Percentiles rank a stretch among this genome's conserved stretches.
Evolutionary conservation across 768 basidiomycete species (phyloP).

Genomic region (Dendrothele bispora): DNA sequence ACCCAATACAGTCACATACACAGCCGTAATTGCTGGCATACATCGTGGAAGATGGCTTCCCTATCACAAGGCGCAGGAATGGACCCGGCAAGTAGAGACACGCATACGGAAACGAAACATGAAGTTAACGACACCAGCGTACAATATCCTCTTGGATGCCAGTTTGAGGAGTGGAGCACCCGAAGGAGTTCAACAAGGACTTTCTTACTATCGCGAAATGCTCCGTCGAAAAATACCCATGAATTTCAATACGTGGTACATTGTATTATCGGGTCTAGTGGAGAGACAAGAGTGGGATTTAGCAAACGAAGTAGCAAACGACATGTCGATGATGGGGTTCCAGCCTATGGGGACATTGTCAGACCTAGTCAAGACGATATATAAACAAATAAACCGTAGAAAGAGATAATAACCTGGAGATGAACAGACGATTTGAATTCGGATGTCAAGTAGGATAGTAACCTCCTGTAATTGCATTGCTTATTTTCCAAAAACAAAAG

Average conservation of each 20-base stretch:
- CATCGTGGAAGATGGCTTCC: conserved; percentile 58
- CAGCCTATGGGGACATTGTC: conserved; percentile 44
- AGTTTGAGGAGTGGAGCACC: conserved; percentile 53
- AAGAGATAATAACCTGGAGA: too few relatives aligned
- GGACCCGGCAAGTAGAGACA: conserved; percentile 47
- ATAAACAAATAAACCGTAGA: too few relatives aligned
- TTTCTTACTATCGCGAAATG: conserved; percentile 67
- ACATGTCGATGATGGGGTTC: conserved; percentile 53
- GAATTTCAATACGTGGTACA: conserved; percentile 72
- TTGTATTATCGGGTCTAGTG: conserved; percentile 67
- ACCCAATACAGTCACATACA: conserved; percentile 85
- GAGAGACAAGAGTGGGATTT: conserved; percentile 57
- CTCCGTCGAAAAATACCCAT: conserved; percentile 42
- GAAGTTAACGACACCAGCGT: conserved; percentile 60
- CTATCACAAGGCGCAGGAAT: conserved; percentile 41
- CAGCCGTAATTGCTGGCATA: conserved; percentile 71
- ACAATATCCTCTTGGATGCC: conserved; percentile 76
- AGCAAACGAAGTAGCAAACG: conserved; percentile 58
- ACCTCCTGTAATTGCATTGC: neutral
- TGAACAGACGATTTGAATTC: neutral
- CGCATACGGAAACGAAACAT: conserved; percentile 61
- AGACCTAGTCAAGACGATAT: conserved; percentile 47
- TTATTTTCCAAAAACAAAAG: conserved; percentile 57
- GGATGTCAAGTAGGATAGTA: neutral
- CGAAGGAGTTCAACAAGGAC: conserved; percentile 52